phyloP scores from a whole-genome alignment of 768 basidiomycete species.

The Tricholoma flavovirens region DNA sequence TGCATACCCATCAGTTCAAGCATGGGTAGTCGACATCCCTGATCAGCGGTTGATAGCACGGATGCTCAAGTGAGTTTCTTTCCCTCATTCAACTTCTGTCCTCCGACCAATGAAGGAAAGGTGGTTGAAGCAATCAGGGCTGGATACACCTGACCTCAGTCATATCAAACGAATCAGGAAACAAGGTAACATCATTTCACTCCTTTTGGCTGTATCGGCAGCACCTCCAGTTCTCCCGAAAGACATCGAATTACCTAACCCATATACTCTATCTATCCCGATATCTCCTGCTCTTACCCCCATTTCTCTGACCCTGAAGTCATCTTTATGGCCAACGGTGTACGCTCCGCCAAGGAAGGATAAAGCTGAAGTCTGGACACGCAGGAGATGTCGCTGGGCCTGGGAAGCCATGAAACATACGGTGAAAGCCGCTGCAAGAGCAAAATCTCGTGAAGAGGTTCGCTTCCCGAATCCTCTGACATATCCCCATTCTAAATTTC shows the following conservation, averaged over 20 bases:
- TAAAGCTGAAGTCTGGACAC: constrained; percentile 63
- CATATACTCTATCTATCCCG: constrained; percentile 62
- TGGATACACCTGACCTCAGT: constrained; percentile 56
- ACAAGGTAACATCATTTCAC: constrained; percentile 36
- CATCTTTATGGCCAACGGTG: constrained; percentile 80
- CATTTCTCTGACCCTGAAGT: constrained; percentile 60
- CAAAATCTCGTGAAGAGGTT: constrained; percentile 55
- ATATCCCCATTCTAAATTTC: constrained; percentile 2
- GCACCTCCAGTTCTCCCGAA: constrained; percentile 45
- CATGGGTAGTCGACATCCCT: constrained; percentile 75
- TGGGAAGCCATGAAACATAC: constrained; percentile 56
- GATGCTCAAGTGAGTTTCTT: constrained; percentile 51
- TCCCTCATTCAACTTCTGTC: background rate
- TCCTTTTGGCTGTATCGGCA: constrained; percentile 46
- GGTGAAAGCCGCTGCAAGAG: constrained; percentile 42
- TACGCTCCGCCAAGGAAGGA: constrained; percentile 66
- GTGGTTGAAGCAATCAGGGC: constrained; percentile 60
- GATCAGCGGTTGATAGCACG: constrained; percentile 52
- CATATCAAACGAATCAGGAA: constrained; percentile 79
- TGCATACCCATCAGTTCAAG: constrained; percentile 41
- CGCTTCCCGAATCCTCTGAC: constrained; percentile 12
- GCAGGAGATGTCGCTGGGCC: constrained; percentile 69
- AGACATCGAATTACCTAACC: constrained; percentile 39
- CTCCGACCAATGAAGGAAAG: constrained; percentile 28
- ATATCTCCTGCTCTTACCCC: constrained; percentile 59